These are phyloP conservation scores for Sanghuangporus baumii DNA, from an alignment of 1,284 basidiomycete genomes.

Conservation along the genomic window DNA sequence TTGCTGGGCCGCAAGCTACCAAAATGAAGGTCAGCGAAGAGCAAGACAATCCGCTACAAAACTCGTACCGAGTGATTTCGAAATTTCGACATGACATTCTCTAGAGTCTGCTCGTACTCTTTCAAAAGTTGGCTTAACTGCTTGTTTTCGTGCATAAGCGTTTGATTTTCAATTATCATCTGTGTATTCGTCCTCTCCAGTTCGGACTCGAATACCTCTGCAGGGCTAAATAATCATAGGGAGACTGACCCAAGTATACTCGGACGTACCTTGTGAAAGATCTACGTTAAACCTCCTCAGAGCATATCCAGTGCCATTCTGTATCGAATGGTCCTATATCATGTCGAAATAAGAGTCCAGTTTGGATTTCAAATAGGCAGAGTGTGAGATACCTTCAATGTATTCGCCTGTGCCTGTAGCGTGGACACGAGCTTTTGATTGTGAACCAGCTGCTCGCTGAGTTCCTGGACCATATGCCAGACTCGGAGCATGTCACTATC, in stretches of 20 bases:
- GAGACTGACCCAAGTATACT: neutral
- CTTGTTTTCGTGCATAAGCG: constrained; percentile 89
- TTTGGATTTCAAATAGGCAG: neutral
- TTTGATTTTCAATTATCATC: constrained; percentile 91
- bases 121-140: constrained; percentile 85
- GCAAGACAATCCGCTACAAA: neutral
- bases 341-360: neutral
- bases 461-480: constrained; percentile 77
- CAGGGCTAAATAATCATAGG: constrained; percentile 1
- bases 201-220: constrained; percentile 92
- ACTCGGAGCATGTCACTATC: constrained; percentile 70
- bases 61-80: constrained; percentile 81
- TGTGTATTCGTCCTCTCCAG: constrained; percentile 87
- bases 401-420: constrained; percentile 68
- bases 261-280: constrained; percentile 69
- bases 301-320: constrained; percentile 74
- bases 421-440: constrained; percentile 77
- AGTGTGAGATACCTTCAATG: constrained; percentile 65
- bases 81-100: constrained; percentile 96
- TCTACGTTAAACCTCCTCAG: constrained; percentile 92
- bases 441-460: constrained; percentile 80
- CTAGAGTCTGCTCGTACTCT: constrained; percentile 93
- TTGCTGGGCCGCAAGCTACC: constrained; percentile 81
- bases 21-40: neutral
- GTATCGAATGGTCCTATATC: constrained; percentile 70